These are phyloP conservation scores for Balamuthia mandrillaris DNA, from an alignment of 208 protist species.

Conservation along the genomic window DNA sequence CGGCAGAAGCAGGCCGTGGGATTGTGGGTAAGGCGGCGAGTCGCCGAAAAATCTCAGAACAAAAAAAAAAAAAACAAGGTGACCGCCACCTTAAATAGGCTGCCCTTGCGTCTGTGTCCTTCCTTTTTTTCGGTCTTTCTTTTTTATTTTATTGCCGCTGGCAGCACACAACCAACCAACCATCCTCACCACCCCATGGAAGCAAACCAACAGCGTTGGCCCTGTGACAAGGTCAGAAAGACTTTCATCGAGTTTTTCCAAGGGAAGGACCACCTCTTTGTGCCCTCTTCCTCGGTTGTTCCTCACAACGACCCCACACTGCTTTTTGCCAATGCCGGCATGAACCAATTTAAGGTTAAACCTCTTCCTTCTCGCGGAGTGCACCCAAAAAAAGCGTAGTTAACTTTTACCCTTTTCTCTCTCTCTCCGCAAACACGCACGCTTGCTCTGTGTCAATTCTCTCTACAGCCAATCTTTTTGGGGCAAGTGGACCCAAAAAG, in stretches of 20 bases:
- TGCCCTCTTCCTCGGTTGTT: conserved; percentile 86
- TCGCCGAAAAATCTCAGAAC: no score
- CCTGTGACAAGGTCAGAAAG: neutral
- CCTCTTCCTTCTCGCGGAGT: no score
- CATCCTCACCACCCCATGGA: conserved; percentile 11
- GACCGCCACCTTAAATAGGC: no score
- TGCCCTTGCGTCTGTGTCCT: neutral
- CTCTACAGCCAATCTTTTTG: conserved; percentile 96
- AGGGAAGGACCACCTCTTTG: conserved; percentile 83
- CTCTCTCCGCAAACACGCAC: neutral
- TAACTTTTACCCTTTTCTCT: neutral
- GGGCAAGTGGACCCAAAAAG: conserved; percentile 89
- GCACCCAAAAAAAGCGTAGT: neutral
- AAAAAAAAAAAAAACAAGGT: no score
- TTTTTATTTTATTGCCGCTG: neutral
- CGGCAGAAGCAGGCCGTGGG: no score
- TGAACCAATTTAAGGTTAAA: conserved; percentile 86
- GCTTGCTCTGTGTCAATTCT: neutral
- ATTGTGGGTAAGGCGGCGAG: no score
- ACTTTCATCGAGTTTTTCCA: conserved; percentile 79
- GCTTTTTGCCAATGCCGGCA: conserved; percentile 97
- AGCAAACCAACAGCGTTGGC: no score
- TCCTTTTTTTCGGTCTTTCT: neutral
- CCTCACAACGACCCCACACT: conserved; percentile 96
- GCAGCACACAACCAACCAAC: neutral